These are phyloP conservation scores for Mucor ambiguus DNA, from an alignment of 371 early-diverging fungal genomes.

Conservation along the genomic window DNA sequence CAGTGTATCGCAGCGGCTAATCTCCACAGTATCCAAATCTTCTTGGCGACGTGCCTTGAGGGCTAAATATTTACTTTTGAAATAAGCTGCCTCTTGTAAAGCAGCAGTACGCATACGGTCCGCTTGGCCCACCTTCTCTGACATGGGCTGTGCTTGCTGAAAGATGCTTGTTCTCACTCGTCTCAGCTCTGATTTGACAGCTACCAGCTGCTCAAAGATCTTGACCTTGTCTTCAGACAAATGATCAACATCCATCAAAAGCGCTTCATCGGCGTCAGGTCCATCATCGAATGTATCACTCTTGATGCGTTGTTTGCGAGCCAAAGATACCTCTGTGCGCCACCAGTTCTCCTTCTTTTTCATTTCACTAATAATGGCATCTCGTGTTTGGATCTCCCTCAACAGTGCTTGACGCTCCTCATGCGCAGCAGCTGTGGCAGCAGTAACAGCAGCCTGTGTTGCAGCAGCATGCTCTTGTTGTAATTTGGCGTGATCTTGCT, in stretches of 20 bases:
- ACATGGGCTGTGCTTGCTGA: conserved; percentile 57
- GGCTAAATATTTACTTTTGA: conserved; percentile 54
- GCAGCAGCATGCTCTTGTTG: conserved; percentile 2
- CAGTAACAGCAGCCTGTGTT: neutral
- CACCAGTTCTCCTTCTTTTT: conserved; percentile 59
- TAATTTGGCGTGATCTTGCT: neutral
- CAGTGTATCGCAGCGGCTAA: conserved; percentile 48
- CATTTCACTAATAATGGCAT: conserved; percentile 45
- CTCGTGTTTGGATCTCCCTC: conserved; percentile 46
- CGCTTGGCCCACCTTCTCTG: conserved; percentile 50
- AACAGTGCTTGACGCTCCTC: conserved; percentile 31
- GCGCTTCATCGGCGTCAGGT: conserved; percentile 34
- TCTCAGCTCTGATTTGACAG: conserved; percentile 47
- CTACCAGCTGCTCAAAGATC: conserved; percentile 48
- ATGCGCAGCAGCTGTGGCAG: conserved; percentile 3
- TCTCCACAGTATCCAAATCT: conserved; percentile 44
- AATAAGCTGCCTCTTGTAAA: conserved; percentile 62
- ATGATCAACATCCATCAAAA: conserved; percentile 42
- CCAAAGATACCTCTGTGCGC: conserved; percentile 54
- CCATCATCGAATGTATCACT: conserved; percentile 35
- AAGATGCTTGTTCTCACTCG: conserved; percentile 48
- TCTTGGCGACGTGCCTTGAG: conserved; percentile 35
- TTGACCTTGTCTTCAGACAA: conserved; percentile 38
- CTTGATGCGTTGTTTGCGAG: conserved; percentile 36
- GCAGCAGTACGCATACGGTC: conserved; percentile 62